Percentiles rank a stretch among this genome's conserved stretches.
These are phyloP conservation scores for Zoysia matrella DNA, from an alignment of 202 grass and related monocot species.

Conservation along the genomic window DNA sequence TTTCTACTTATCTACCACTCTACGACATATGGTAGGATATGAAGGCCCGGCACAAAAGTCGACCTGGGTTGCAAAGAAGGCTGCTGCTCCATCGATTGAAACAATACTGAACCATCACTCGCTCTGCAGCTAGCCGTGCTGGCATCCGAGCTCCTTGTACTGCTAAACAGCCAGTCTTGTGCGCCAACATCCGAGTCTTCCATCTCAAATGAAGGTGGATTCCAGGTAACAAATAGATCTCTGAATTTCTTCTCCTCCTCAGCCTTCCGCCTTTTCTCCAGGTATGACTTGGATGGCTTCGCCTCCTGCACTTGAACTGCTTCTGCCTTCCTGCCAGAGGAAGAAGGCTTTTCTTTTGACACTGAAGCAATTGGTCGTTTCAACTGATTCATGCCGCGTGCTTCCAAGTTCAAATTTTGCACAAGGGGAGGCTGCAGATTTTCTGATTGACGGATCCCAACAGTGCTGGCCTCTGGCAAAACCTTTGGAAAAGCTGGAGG, in stretches of 20 bases:
- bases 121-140: constrained; percentile 28
- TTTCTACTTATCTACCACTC: constrained; percentile 41
- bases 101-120: constrained; percentile 41
- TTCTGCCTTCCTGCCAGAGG: constrained; percentile 56
- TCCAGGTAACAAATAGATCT: constrained; percentile 72
- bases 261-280: constrained; percentile 53
- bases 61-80: constrained; percentile 58
- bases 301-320: constrained; percentile 11
- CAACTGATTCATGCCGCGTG: constrained; percentile 4
- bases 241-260: constrained; percentile 54
- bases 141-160: constrained; percentile 25
- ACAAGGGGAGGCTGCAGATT: neutral
- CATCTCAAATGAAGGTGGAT: constrained; percentile 31
- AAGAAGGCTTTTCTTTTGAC: constrained; percentile 53
- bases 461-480: neutral
- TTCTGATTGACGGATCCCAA: neutral
- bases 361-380: neutral
- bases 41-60: constrained; percentile 56
- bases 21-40: constrained; percentile 68
- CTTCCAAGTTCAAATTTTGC: constrained; percentile 4
- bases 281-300: constrained; percentile 35
- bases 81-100: constrained; percentile 32
- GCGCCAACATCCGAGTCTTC: constrained; percentile 36
- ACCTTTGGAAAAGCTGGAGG: neutral
- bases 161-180: constrained; percentile 62